Evolutionary conservation across 2,329 filamentous ascomycete genomes (phyloP), one percentile per base, ranked within the genome.

Genomic region (Colletotrichum orbiculare): DNA sequence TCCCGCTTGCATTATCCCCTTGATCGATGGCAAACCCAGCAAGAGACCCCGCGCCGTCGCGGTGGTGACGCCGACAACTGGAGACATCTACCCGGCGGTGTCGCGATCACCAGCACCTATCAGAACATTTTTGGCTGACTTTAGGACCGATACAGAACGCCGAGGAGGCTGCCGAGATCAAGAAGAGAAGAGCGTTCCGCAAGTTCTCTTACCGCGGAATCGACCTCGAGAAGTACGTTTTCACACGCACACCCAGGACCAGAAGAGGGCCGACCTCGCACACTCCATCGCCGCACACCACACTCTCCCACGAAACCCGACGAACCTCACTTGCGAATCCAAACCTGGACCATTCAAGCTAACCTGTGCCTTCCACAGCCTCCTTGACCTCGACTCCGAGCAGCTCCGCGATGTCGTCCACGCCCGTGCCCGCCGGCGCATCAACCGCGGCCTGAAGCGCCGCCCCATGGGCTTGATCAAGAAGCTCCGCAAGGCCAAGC

Each of bases 391-490:
- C 81, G 92, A 91, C 80, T 97, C 94, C 79, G 96, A 98, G 83
- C 92, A 98, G 86, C 94, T 99, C 83, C 94, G 96, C 80, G 94
- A 97, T 91, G 93, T 99, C 82, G 94, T 99, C 79, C 96, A 99
- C 88, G 96, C 96, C 79, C 96, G 96, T 82, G 96, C 96, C 81
- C 95, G 96, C 82, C 91, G 96, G 84, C 90, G 96, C 82, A 98
- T 99, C 92, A 98, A 98, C 92, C 95, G 96, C 75, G 96, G 96
- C 79, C 91, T 99, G 78, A 99, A 98, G 92, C 94, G 96, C 88
- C 97, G 97, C 89, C 96, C 96, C 78, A 98, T 99, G 96, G 96
- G 96, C 77, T 88, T 99, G 79, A 98, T 99, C 91, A 98, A 98
- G 93, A 99, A 99, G 91, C 93, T 99, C 79, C 95, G 96, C 83